These are phyloP conservation scores for Pythium dissimile DNA, from an alignment of 352 stramenopile species.

Conservation along the genomic window DNA sequence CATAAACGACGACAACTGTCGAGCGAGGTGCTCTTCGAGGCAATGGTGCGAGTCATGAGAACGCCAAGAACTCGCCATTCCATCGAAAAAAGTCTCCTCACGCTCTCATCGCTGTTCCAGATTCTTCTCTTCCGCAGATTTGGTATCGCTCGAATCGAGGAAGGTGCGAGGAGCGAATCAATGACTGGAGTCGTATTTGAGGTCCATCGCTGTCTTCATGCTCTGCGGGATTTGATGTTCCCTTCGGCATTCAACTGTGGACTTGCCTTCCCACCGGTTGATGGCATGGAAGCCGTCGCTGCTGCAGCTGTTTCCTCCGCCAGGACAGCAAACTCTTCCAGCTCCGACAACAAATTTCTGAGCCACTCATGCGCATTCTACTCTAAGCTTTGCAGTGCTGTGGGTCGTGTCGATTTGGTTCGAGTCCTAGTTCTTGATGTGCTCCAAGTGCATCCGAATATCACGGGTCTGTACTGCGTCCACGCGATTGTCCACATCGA, in stretches of 20 bases:
- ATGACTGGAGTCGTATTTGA: background rate
- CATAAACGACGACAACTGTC: background rate
- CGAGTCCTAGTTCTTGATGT: conserved; percentile 49
- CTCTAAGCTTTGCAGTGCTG: conserved; percentile 28
- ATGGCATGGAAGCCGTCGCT: background rate
- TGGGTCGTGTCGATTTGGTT: conserved; percentile 19
- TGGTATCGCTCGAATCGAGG: background rate
- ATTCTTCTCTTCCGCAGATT: conserved; percentile 2
- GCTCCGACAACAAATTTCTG: conserved; percentile 40
- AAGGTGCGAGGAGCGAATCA: background rate
- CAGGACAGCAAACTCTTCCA: background rate
- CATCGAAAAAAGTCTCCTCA: conserved; percentile 7
- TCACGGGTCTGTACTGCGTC: conserved; percentile 41
- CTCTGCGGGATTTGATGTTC: conserved; percentile 4
- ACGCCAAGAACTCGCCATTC: conserved; percentile 12
- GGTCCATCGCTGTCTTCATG: background rate
- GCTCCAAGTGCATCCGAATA: conserved; percentile 32
- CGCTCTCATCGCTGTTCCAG: conserved; percentile 6
- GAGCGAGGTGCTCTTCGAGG: conserved; percentile 1
- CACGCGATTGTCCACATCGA: conserved; percentile 34
- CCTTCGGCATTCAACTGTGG: background rate
- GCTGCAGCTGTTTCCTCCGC: background rate
- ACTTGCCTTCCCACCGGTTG: background rate
- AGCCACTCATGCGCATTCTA: conserved; percentile 38
- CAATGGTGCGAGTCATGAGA: conserved; percentile 5